Evolutionary conservation across 2,329 filamentous ascomycete genomes (phyloP), one percentile per base, ranked within the genome.

Genomic region (Arthrobotrys musiformis): DNA sequence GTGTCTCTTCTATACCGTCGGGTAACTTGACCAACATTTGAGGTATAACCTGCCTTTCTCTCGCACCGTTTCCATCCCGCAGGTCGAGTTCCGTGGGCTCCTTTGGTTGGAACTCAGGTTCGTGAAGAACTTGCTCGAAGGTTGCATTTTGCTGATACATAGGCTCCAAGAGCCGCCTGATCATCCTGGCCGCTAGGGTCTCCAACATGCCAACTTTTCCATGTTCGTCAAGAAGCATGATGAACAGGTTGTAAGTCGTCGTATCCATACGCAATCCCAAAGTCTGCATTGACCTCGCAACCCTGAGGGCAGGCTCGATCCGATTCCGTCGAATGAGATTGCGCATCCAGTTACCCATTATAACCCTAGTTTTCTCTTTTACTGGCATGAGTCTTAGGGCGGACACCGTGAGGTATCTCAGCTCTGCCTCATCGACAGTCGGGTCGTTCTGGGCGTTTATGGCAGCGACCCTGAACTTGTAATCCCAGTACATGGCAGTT

Each of bases 281-380:
- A 30, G 24, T 44, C 17, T 76, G 72, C 72, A 76, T 76, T 2
- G n/a, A 37, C 22, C 50, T 76, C 5, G 72, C 72, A 7, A 78
- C 35, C 26, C 44, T 70, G 0, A 78, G 40, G 8, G 74, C 74
- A 7, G 61, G 67, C 24, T 78, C 74, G n/a, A 78, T 72, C 2
- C 48, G n/a, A 13, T 72, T 72, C 30, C 61, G 50, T 1, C 62
- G 60, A 37, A 60, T 64, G 7, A 78, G 62, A 13, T 78, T 78
- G 19, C 74, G 60, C 74, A 78, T 72, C 58, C 67, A 78, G 26
- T 72, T 78, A n/a, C 74, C 67, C 19, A 70, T 26, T 2, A 78
- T 60, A 24, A 78, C 72, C 13, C 37, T 48, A 4, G 60, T 22
- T 24, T 68, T 70, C 8, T 78, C 60, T 26, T 67, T 72, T 26